Percentiles rank a stretch among this genome's conserved stretches.
Conservation (phyloP, 129 eudicot species). For the Chrysanthemum lavandulifolium region DNA sequence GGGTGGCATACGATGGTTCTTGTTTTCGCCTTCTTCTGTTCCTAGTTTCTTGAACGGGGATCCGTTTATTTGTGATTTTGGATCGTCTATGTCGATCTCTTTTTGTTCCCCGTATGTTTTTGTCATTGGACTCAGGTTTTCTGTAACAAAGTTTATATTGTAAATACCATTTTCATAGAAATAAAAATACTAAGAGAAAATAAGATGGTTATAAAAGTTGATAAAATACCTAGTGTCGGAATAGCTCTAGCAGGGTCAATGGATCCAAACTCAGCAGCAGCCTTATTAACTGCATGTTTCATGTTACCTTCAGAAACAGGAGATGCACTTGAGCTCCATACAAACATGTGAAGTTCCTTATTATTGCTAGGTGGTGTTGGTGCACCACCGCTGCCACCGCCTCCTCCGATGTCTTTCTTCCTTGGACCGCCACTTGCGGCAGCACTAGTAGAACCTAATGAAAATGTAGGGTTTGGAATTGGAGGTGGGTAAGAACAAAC, state of each 20-base stretch:
- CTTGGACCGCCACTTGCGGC: slow-evolving; percentile 22
- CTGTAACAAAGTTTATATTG: slow-evolving; percentile 22
- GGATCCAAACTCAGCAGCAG: slow-evolving; percentile 57
- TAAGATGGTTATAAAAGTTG: neutral
- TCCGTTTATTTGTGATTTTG: slow-evolving; percentile 41
- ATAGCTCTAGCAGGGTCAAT: slow-evolving; percentile 76
- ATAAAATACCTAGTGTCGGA: slow-evolving; percentile 60
- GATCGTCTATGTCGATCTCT: slow-evolving; percentile 52
- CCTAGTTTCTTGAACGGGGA: slow-evolving; percentile 74
- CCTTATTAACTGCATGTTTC: slow-evolving; percentile 63
- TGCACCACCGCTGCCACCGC: slow-evolving; percentile 20
- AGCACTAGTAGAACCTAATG: slow-evolving; percentile 41
- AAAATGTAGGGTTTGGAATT: slow-evolving; percentile 80
- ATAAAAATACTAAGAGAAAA: neutral
- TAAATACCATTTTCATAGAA: neutral
- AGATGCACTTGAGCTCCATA: slow-evolving; percentile 96
- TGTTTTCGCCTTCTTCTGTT: slow-evolving; percentile 43
- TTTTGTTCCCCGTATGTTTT: slow-evolving; percentile 51
- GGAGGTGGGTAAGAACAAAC: slow-evolving; percentile 78
- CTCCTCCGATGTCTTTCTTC: slow-evolving; percentile 43
- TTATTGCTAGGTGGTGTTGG: slow-evolving; percentile 37
- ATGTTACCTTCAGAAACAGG: slow-evolving; percentile 81
- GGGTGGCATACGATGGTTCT: slow-evolving; percentile 91
- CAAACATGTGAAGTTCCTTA: slow-evolving; percentile 92
- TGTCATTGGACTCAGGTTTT: slow-evolving; percentile 45